phyloP scores from a whole-genome alignment of 78 protist genomes.

The Pelomyxa schiedti region DNA sequence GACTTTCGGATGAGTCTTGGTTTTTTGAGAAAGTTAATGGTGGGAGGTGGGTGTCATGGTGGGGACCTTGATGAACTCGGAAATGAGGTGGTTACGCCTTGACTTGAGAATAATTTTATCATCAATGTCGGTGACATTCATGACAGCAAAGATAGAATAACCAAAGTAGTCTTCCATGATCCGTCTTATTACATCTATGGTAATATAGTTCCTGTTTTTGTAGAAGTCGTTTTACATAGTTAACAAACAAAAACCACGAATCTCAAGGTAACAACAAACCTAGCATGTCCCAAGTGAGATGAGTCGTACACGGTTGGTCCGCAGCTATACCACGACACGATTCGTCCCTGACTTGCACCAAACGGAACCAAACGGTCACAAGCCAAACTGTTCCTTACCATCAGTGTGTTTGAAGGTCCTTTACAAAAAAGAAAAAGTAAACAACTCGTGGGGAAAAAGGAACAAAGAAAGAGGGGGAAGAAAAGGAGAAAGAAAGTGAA shows the following conservation, averaged over 20 bases:
- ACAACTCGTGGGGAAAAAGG: no score
- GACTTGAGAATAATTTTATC: slow-evolving; percentile 93
- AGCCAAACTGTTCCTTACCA: background rate
- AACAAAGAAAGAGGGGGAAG: no score
- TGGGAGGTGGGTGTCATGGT: no score
- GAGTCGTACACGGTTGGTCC: slow-evolving; percentile 99
- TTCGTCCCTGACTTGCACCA: background rate
- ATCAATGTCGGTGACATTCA: slow-evolving; percentile 98
- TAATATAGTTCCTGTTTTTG: slow-evolving; percentile 83
- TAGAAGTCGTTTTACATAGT: background rate
- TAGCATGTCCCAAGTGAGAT: slow-evolving; percentile 96
- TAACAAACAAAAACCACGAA: background rate
- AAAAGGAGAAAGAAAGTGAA: no score
- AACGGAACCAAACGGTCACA: background rate
- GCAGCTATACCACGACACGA: slow-evolving; percentile 85
- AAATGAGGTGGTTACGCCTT: slow-evolving; percentile 42
- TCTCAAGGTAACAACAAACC: no score
- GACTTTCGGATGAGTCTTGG: no score
- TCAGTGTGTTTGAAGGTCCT: no score
- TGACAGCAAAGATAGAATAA: slow-evolving; percentile 60
- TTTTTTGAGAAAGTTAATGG: no score
- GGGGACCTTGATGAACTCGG: background rate
- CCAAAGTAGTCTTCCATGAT: slow-evolving; percentile 81
- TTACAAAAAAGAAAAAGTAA: no score
- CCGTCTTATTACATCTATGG: slow-evolving; percentile 90